Base-by-base conservation (phyloP, 257 asterid species). In the Forsythia viridissima region DNA sequence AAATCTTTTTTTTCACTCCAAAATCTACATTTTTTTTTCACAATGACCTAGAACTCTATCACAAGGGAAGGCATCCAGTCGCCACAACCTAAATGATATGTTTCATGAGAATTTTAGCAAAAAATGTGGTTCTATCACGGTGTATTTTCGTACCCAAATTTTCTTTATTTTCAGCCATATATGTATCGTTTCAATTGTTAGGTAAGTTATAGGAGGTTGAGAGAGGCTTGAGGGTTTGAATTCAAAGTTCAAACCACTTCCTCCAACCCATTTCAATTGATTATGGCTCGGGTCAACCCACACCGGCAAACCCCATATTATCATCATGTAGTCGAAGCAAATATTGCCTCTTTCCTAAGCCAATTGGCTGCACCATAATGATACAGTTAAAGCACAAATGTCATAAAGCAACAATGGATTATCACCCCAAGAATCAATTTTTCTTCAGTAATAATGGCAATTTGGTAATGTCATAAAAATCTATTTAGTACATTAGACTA, bases 401-500 rank as follows among this genome's bases (percentile, higher is more conserved):
- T 52, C 20, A 18, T 16, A 51, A 52, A 52, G 16, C 6, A 52
- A 52, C 61, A 52, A 16, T 16, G 15, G 24, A 52, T 15, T 12
- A 51, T 18, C 59, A 51, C 5, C 59, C 9, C 24, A 30, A 30
- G 34, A 30, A 30, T 30, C 34, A 30, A 30, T 30, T 30, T 30
- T 30, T 30, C 1, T 30, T 1, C 34, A 30, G 34, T 30, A 30
- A 30, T 1, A 30, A 30, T 30, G 34, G 24, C 24, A 24, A 24
- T 24, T 24, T 24, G 24, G 24, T 24, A 24, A 24, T 24, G 24
- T 24, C 24, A 24, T 24, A 24, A 24, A n/a, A 24, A 24, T 24
- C 24, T 24, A 24, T 24, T 24, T 24, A 24, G 24, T 24, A 24
- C 24, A 24, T 24, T 24, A 82, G 97, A 90, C 15, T 95, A 95